These are phyloP conservation scores for Pseudozyma sp. DNA, from an alignment of 1,284 basidiomycete genomes.

Conservation along the genomic window DNA sequence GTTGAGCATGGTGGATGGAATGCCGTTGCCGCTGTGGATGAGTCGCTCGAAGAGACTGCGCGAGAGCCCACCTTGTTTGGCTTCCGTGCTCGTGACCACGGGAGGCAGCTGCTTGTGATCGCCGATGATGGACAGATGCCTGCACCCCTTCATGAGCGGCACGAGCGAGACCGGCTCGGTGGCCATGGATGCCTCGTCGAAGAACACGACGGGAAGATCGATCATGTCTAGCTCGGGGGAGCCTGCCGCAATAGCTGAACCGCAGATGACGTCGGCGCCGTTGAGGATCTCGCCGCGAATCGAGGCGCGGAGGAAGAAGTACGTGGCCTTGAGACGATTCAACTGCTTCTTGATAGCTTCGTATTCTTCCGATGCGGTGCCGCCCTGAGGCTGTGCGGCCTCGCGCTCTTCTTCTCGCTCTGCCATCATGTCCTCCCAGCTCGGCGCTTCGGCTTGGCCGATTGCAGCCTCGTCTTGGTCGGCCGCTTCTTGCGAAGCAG, in stretches of 20 bases:
- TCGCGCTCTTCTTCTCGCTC: conserved; percentile 26
- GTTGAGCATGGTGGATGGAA: conserved; percentile 77
- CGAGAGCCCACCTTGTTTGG: conserved; percentile 78
- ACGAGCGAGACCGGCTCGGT: conserved; percentile 77
- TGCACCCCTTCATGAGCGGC: conserved; percentile 73
- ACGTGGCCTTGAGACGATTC: conserved; percentile 52
- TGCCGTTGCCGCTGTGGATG: conserved; percentile 70
- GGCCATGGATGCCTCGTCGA: conserved; percentile 95
- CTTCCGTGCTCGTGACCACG: conserved; percentile 74
- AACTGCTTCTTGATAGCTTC: conserved; percentile 52
- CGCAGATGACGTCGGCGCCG: conserved; percentile 69
- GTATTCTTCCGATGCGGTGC: conserved; percentile 30
- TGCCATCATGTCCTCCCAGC: conserved; percentile 44
- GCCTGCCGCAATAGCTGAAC: conserved; percentile 63
- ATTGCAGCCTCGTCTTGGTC: conserved; percentile 3
- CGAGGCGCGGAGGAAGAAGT: conserved; percentile 59
- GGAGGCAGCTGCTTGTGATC: conserved; percentile 98
- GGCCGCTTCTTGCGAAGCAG: conserved; percentile 66
- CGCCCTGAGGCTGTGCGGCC: conserved; percentile 17
- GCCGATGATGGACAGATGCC: conserved; percentile 87
- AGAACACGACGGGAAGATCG: conserved; percentile 91
- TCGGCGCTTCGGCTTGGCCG: conserved; percentile 9
- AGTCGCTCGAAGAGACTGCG: conserved; percentile 89
- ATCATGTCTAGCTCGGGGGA: conserved; percentile 70
- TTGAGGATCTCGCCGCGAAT: conserved; percentile 68